phyloP scores from a whole-genome alignment of 306 rosid species.

The Cucumis melo region DNA sequence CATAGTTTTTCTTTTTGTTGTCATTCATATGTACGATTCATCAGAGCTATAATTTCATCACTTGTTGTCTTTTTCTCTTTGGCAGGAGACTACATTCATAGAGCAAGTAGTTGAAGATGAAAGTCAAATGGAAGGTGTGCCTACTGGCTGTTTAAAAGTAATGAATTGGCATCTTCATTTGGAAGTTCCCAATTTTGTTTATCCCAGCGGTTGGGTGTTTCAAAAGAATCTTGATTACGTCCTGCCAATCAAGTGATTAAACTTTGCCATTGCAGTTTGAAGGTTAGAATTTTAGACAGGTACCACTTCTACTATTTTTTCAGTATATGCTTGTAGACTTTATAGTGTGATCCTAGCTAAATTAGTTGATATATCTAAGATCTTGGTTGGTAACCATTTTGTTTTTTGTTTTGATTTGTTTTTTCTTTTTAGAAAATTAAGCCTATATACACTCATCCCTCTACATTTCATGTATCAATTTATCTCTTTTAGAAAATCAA shows the following conservation, averaged over 20 bases:
- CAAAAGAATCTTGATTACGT: slow-evolving; percentile 57
- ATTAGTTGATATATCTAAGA: background rate
- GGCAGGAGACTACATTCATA: slow-evolving; percentile 87
- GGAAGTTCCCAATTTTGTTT: slow-evolving; percentile 31
- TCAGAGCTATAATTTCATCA: slow-evolving; percentile 8
- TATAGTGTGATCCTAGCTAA: background rate
- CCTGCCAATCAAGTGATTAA: slow-evolving; percentile 42
- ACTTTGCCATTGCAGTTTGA: background rate
- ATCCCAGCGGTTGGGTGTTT: slow-evolving; percentile 84
- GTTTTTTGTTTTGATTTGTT: too few relatives aligned
- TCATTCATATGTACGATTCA: background rate
- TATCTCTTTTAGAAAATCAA: too few relatives aligned
- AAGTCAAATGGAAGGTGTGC: slow-evolving; percentile 76
- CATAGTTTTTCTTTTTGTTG: background rate
- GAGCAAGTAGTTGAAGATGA: slow-evolving; percentile 90
- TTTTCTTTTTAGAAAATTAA: too few relatives aligned
- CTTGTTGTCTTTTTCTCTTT: background rate
- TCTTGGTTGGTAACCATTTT: too few relatives aligned
- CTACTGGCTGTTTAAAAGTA: slow-evolving; percentile 51
- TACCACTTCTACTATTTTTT: slow-evolving; percentile 19
- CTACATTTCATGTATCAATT: too few relatives aligned
- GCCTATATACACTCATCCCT: too few relatives aligned
- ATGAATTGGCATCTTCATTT: slow-evolving; percentile 98
- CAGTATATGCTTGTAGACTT: background rate
- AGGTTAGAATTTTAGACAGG: slow-evolving; percentile 37